Conservation (phyloP, 73 alveolate species). For the Tetrahymena malaccensis region DNA sequence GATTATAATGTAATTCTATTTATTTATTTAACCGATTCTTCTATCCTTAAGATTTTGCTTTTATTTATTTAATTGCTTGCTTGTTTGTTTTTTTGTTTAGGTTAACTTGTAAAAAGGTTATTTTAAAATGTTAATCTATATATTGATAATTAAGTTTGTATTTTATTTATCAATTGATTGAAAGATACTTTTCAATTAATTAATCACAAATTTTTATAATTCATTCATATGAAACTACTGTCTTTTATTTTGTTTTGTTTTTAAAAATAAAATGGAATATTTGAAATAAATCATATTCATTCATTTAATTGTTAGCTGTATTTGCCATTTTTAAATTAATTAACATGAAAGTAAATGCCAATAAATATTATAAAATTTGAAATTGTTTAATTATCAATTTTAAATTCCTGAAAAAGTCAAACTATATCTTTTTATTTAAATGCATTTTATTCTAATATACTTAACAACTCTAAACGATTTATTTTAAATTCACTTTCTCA, state of each 20-base stretch:
- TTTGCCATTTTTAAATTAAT: neutral
- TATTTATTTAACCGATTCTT: neutral
- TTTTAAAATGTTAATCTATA: neutral
- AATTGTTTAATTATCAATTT: no score
- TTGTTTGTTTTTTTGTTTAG: neutral
- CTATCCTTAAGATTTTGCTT: neutral
- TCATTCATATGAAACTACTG: neutral
- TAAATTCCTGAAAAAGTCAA: neutral
- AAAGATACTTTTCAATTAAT: neutral
- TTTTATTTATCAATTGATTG: neutral
- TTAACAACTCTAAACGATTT: neutral
- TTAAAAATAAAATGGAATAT: no score
- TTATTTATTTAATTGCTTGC: no score
- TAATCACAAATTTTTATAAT: neutral
- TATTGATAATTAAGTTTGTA: neutral
- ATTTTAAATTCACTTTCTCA: neutral
- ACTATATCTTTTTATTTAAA: neutral
- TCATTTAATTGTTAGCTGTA: neutral
- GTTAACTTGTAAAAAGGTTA: neutral
- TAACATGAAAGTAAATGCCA: no score
- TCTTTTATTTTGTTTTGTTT: neutral
- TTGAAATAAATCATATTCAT: neutral
- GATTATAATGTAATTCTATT: neutral
- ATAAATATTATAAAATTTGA: no score
- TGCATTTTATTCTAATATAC: neutral